phyloP scores from a whole-genome alignment of 208 protist genomes.

The Kentomonas sorsogonicus region DNA sequence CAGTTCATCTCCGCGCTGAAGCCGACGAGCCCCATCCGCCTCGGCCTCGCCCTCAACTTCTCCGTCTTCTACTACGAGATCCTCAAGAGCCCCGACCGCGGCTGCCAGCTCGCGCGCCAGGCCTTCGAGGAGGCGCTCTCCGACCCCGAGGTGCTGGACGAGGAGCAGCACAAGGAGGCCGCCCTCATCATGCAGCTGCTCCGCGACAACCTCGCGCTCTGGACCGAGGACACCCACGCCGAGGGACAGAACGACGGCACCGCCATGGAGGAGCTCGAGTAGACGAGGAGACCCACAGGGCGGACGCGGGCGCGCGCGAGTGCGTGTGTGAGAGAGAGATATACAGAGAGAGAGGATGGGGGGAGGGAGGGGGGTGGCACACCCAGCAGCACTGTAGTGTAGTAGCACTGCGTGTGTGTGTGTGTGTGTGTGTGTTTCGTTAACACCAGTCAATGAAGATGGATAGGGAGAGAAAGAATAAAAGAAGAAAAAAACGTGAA shows the following conservation, averaged over 20 bases:
- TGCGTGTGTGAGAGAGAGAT: too few species aligned
- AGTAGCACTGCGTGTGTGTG: not conserved
- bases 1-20: constrained; percentile 80
- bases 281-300: constrained; percentile 13
- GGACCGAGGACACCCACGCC: constrained; percentile 92
- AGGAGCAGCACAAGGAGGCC: constrained; percentile 98
- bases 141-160: constrained; percentile 95
- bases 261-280: constrained; percentile 87
- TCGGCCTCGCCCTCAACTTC: constrained; percentile 99
- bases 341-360: constrained; percentile 1
- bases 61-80: constrained; percentile 99
- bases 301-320: too few species aligned
- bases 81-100: constrained; percentile 94
- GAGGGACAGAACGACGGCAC: constrained; percentile 78
- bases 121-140: constrained; percentile 96
- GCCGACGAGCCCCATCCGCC: constrained; percentile 95
- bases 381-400: too few species aligned
- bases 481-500: too few species aligned
- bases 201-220: constrained; percentile 98
- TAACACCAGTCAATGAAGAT: not conserved
- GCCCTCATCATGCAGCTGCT: constrained; percentile 99
- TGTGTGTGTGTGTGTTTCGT: not conserved
- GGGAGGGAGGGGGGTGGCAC: too few species aligned
- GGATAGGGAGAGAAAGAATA: not conserved
- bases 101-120: constrained; percentile 95